Evolutionary conservation across 306 rosid species (phyloP), one percentile per base, ranked within the genome.

Genomic region (Alnus glutinosa): DNA sequence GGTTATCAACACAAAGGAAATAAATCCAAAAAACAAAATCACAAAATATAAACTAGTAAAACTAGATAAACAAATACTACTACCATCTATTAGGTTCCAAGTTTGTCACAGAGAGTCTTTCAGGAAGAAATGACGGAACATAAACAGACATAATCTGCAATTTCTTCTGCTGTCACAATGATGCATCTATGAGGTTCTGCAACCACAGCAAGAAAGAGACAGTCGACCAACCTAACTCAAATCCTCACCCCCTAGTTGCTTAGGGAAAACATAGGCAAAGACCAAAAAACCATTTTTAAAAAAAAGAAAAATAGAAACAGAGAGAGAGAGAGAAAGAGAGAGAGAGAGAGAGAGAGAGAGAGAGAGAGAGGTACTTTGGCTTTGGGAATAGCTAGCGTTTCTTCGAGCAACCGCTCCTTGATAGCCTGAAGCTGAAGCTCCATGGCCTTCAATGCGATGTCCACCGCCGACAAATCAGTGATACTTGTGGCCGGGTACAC

Each of bases 341-440:
- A 23, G 48, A 75, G 52, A 70, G 54, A 39, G 23, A 19, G 55
- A 64, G 0, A 23, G 28, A 23, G 28, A 23, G 48, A 75, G 52
- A 70, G 54, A 39, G 23, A 51, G 9, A 69, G 52, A 16, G 11
- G n/a, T 83, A 83, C 98, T 85, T 92, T 91, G 15, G 94, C 90
- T 89, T 92, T 94, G 19, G 97, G 95, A 78, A 94, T 92, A 23
- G 97, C 95, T 77, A 85, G 87, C 12, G 89, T 86, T 81, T 94
- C 97, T 74, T 92, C 95, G 14, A 90, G 92, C 76, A 94, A 78
- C 7, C 91, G 90, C 46, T 87, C 97, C 89, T 92, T 91, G 85
- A 94, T 91, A 23, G 88, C 86, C 82, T 92, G 93, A 9, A 92
- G 91, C 89, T 94, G 97, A 81, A 92, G 85, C 89, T 94, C 98